These are phyloP conservation scores for Nicotiana knightiana DNA, from an alignment of 257 asterid genomes.

Conservation along the genomic window DNA sequence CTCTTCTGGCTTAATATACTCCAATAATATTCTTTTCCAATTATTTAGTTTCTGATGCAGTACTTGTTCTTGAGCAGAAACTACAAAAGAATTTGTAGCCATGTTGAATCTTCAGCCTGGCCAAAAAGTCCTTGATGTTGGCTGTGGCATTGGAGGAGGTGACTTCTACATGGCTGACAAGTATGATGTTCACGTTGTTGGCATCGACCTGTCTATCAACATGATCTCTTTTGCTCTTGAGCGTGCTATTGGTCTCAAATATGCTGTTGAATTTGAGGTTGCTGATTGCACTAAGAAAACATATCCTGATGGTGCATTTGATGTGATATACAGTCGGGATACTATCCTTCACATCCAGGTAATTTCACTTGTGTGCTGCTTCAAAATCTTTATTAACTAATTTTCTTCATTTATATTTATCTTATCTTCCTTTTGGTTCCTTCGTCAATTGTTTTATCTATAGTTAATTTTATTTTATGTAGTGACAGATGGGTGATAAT, in stretches of 20 bases:
- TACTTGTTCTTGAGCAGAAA: conserved; percentile 47
- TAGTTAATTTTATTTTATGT: background rate
- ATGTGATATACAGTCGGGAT: conserved; percentile 92
- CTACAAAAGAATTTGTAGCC: conserved; percentile 84
- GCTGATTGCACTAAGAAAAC: conserved; percentile 93
- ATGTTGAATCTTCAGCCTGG: conserved; percentile 80
- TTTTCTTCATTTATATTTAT: background rate
- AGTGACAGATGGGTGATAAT: background rate
- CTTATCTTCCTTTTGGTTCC: background rate
- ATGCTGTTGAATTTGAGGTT: conserved; percentile 97
- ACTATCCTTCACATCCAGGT: conserved; percentile 95
- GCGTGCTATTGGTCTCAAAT: conserved; percentile 78
- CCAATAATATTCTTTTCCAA: background rate
- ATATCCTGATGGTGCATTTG: conserved; percentile 69
- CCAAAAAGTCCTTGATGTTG: conserved; percentile 91
- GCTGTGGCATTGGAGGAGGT: conserved; percentile 99
- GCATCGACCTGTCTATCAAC: conserved; percentile 84
- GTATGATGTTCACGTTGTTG: conserved; percentile 85
- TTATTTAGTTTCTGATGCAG: background rate
- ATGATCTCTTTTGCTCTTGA: conserved; percentile 97
- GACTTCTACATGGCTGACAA: conserved; percentile 93
- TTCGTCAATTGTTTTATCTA: background rate
- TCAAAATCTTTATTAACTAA: background rate
- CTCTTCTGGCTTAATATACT: background rate
- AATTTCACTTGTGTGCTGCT: conserved; percentile 10